Percentiles rank a stretch among this genome's conserved stretches.
Evolutionary conservation across 2,329 filamentous ascomycete species (phyloP).

Genomic region (Epichloe scottii): DNA sequence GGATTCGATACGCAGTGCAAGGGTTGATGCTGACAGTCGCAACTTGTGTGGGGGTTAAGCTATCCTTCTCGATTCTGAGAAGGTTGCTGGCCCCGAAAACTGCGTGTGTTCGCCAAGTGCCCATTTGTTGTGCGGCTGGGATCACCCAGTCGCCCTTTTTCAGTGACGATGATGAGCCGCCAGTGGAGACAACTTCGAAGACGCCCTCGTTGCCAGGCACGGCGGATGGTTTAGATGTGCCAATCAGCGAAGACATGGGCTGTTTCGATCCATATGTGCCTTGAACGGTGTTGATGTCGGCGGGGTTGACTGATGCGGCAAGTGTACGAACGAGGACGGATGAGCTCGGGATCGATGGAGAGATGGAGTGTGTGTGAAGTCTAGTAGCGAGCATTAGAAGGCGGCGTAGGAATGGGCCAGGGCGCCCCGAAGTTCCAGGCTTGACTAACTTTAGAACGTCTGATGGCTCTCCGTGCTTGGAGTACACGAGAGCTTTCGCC

Average conservation of each 20-base stretch:
- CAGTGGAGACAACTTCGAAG: constrained; percentile 70
- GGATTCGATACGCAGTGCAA: constrained; percentile 86
- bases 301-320: constrained; percentile 86
- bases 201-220: constrained; percentile 86
- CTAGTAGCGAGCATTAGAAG: constrained; percentile 25
- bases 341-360: constrained; percentile 52
- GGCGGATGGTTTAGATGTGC: constrained; percentile 63
- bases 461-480: constrained; percentile 60
- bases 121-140: constrained; percentile 69
- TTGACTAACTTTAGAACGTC: constrained; percentile 49
- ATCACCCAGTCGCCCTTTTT: constrained; percentile 86
- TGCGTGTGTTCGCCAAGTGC: constrained; percentile 91
- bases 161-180: constrained; percentile 42
- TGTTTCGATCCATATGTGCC: constrained; percentile 88
- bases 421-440: background rate
- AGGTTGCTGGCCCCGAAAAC: constrained; percentile 46
- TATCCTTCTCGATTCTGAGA: constrained; percentile 57
- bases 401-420: background rate
- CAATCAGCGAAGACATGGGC: constrained; percentile 60
- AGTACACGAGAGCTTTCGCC: constrained; percentile 69
- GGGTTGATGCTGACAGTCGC: constrained; percentile 89
- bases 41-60: constrained; percentile 62
- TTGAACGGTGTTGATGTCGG: constrained; percentile 96
- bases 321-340: constrained; percentile 74
- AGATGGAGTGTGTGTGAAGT: constrained; percentile 65